A percentile compares a stretch with the other conserved stretches of the same genome.
These are phyloP conservation scores for Streptanthus diversifolius DNA, from an alignment of 345 rosid genomes.

Conservation along the genomic window DNA sequence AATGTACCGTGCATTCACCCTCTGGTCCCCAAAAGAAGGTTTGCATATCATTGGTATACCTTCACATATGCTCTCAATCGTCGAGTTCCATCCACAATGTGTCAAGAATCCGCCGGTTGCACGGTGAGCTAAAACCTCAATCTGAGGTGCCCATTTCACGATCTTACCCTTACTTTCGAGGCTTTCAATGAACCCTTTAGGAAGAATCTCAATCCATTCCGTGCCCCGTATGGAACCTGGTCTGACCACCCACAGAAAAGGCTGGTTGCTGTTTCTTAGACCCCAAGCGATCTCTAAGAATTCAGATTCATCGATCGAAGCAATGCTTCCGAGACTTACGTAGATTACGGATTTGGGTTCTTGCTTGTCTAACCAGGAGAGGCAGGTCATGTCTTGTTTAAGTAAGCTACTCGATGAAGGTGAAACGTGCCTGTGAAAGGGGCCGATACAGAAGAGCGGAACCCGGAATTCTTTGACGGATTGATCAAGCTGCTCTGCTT, in stretches of 20 bases:
- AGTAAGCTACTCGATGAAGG: constrained; percentile 45
- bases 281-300: constrained; percentile 62
- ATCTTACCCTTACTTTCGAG: constrained; percentile 19
- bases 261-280: constrained; percentile 45
- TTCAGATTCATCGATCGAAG: constrained; percentile 32
- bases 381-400: constrained; percentile 44
- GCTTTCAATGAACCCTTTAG: constrained; percentile 29
- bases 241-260: constrained; percentile 75
- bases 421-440: constrained; percentile 41
- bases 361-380: constrained; percentile 63
- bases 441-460: constrained; percentile 47
- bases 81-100: constrained; percentile 39
- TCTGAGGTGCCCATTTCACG: constrained; percentile 37
- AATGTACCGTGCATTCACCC: constrained; percentile 29
- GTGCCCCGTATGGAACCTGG: constrained; percentile 38
- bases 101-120: constrained; percentile 37
- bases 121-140: constrained; percentile 28
- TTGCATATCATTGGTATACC: constrained; percentile 34
- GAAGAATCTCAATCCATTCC: constrained; percentile 36
- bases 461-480: constrained; percentile 31
- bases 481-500: constrained; percentile 27
- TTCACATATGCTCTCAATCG: constrained; percentile 34
- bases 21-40: constrained; percentile 38
- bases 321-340: constrained; percentile 63
- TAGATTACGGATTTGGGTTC: constrained; percentile 45